Conservation (phyloP, 2,329 filamentous ascomycete genomes). For the Ophiosphaerella narmari region DNA sequence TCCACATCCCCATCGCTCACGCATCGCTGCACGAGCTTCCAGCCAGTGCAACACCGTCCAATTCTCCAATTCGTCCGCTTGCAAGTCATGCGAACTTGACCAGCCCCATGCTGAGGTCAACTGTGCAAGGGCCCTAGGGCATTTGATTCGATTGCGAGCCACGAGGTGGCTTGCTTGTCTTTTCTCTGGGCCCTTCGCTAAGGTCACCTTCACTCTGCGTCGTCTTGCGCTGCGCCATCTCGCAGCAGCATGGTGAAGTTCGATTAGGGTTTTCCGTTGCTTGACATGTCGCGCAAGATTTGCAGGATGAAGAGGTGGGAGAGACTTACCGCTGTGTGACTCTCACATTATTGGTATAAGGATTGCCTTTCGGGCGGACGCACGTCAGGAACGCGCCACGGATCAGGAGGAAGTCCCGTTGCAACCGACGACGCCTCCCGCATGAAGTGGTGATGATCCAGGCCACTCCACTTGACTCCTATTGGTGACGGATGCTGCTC, state of each 20-base stretch:
- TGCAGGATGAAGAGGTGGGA: conserved; percentile 2
- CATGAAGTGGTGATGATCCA: conserved; percentile 22
- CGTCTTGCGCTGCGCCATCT: not conserved
- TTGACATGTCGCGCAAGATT: conserved; percentile 21
- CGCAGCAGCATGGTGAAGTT: too few relatives aligned
- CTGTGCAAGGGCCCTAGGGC: conserved; percentile 18
- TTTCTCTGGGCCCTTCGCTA: conserved; percentile 4
- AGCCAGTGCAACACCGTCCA: conserved; percentile 18
- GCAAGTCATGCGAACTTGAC: conserved; percentile 43
- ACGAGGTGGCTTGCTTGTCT: conserved; percentile 30
- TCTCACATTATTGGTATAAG: not conserved
- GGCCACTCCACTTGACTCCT: conserved; percentile 22
- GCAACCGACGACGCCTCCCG: conserved; percentile 42
- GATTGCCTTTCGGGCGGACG: conserved; percentile 7
- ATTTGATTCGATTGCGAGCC: conserved; percentile 32
- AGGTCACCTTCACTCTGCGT: conserved; percentile 10
- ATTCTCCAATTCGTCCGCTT: conserved; percentile 34
- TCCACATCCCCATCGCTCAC: conserved; percentile 31
- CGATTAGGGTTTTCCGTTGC: not conserved
- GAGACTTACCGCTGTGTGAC: conserved; percentile 17
- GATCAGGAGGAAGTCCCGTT: conserved; percentile 34
- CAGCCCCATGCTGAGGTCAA: conserved; percentile 20
- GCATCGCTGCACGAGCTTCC: conserved; percentile 35
- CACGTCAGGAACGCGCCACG: conserved; percentile 16
- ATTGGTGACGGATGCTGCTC: conserved; percentile 27